Conservation (phyloP, 306 rosid species). For the Vigna angularis region DNA sequence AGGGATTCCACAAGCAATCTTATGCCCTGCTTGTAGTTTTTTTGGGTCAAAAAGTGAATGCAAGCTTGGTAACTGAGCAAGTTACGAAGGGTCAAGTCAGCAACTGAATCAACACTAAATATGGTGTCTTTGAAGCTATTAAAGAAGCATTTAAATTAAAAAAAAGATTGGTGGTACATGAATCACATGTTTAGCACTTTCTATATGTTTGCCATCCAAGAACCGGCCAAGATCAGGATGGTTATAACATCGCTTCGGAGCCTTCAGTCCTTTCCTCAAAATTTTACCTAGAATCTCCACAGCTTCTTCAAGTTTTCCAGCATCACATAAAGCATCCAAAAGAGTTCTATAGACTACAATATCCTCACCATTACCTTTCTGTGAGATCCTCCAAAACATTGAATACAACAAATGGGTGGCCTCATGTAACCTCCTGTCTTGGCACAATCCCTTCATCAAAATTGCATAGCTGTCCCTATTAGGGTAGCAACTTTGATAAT, state of each 20-base stretch:
- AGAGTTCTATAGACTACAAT: slow-evolving; percentile 64
- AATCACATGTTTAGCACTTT: slow-evolving; percentile 44
- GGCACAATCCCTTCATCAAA: slow-evolving; percentile 62
- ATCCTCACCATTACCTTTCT: slow-evolving; percentile 61
- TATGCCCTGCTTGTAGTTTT: neutral
- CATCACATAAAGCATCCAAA: slow-evolving; percentile 61
- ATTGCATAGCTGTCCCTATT: slow-evolving; percentile 56
- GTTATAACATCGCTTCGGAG: slow-evolving; percentile 51
- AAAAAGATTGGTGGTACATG: slow-evolving; percentile 5
- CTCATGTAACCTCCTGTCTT: slow-evolving; percentile 60
- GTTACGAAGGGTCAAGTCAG: neutral
- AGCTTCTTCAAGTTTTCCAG: slow-evolving; percentile 57
- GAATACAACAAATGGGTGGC: slow-evolving; percentile 65
- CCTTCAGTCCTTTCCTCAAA: slow-evolving; percentile 67
- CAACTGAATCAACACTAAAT: slow-evolving; percentile 18
- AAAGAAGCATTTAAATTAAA: slow-evolving; percentile 15
- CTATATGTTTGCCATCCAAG: slow-evolving; percentile 36
- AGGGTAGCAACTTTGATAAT: slow-evolving; percentile 59
- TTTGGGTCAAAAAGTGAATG: neutral
- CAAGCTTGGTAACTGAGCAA: slow-evolving; percentile 17
- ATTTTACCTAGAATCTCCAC: slow-evolving; percentile 57
- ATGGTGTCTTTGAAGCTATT: neutral
- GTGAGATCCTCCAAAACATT: slow-evolving; percentile 70
- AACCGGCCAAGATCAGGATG: slow-evolving; percentile 45
- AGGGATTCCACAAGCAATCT: neutral